Evolutionary conservation across 805 yeast species (phyloP).

Genomic region (Saturnispora saitoi): DNA sequence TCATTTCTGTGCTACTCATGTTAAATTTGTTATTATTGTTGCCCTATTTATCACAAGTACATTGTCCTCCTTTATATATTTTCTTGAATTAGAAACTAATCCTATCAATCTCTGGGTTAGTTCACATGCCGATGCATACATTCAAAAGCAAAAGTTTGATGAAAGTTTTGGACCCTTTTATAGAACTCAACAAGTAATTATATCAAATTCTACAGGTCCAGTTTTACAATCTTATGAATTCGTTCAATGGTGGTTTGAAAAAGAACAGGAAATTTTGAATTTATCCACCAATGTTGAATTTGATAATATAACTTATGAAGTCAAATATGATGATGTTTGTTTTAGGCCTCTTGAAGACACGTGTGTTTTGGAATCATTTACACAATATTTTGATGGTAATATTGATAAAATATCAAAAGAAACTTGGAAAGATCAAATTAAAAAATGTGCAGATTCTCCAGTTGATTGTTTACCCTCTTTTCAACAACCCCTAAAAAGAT

Average conservation of each 20-base stretch:
- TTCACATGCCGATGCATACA: conserved; percentile 57
- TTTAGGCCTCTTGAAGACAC: conserved; percentile 72
- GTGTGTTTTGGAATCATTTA: conserved; percentile 80
- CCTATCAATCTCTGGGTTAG: conserved; percentile 91
- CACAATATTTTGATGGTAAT: conserved; percentile 77
- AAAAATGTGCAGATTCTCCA: conserved; percentile 65
- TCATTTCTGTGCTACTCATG: conserved; percentile 50
- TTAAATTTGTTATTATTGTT: conserved; percentile 41
- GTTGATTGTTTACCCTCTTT: conserved; percentile 85
- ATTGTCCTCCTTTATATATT: conserved; percentile 43
- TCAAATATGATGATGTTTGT: conserved; percentile 58
- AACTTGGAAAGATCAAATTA: conserved; percentile 47
- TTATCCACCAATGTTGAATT: conserved; percentile 19
- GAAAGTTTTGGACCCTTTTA: conserved; percentile 85
- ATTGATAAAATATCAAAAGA: conserved; percentile 37
- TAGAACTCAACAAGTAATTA: conserved; percentile 74
- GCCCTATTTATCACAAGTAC: conserved; percentile 35
- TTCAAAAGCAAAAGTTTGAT: conserved; percentile 65
- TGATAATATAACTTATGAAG: conserved; percentile 11
- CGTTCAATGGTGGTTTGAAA: conserved; percentile 82
- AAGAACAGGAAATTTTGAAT: conserved; percentile 47
- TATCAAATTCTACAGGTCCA: conserved; percentile 63
- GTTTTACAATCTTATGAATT: conserved; percentile 53
- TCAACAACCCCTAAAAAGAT: conserved; percentile 78
- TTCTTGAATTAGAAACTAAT: conserved; percentile 57